These are phyloP conservation scores for Naganishia antarctica DNA, from an alignment of 768 basidiomycete genomes.

Conservation along the genomic window DNA sequence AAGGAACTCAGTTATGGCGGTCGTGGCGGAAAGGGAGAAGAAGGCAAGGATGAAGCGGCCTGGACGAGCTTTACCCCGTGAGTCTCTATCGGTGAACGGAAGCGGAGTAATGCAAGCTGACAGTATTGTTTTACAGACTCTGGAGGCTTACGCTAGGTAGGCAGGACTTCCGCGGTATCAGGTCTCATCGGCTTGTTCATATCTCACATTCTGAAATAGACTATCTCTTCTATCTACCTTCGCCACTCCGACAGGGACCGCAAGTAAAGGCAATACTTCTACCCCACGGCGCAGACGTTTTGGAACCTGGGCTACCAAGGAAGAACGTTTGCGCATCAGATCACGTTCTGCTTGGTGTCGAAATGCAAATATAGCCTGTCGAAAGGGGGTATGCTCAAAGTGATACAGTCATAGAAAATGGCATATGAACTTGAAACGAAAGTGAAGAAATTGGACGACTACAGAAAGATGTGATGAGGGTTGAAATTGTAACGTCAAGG, in stretches of 20 bases:
- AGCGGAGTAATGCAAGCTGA: neutral
- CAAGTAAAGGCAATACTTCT: conserved; percentile 57
- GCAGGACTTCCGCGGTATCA: conserved; percentile 22
- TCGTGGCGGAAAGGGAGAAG: conserved; percentile 52
- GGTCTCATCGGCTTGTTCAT: conserved; percentile 13
- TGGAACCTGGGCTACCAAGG: conserved; percentile 72
- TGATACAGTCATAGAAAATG: neutral
- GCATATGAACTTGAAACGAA: neutral
- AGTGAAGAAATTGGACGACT: too few species aligned
- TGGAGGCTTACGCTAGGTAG: conserved; percentile 77
- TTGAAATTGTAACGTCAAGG: too few species aligned
- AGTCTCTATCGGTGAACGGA: neutral
- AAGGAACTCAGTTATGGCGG: conserved; percentile 55
- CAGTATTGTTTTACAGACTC: conserved; percentile 36
- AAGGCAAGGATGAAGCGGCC: conserved; percentile 67
- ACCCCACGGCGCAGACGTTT: conserved; percentile 59
- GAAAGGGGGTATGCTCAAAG: too few species aligned
- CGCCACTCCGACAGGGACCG: conserved; percentile 29
- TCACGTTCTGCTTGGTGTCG: conserved; percentile 72
- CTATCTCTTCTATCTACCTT: conserved; percentile 71
- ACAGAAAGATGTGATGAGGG: too few species aligned
- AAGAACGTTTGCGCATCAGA: conserved; percentile 76
- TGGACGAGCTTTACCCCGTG: conserved; percentile 83
- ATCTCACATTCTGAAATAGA: conserved; percentile 54
- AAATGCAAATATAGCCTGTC: conserved; percentile 39